phyloP scores from a whole-genome alignment of 192 early-diverging fungal genomes.

The Coemansia sp. region DNA sequence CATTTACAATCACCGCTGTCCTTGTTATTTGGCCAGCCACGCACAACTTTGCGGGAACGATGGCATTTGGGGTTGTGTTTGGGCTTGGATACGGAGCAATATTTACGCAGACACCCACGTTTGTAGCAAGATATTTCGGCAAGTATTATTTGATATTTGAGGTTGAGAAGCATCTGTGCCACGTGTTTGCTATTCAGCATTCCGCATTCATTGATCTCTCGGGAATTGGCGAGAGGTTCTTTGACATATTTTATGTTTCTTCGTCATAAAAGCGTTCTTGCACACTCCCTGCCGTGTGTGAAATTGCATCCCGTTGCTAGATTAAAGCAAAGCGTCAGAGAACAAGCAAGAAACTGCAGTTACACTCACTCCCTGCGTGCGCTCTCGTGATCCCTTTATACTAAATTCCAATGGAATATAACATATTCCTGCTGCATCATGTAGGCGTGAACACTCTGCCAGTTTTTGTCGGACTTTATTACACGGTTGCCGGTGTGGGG shows the following conservation, averaged over 20 bases:
- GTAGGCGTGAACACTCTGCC: constrained; percentile 51
- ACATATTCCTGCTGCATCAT: not conserved
- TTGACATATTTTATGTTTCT: no score
- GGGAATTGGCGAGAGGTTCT: no score
- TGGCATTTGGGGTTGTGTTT: constrained; percentile 55
- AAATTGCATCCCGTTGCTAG: no score
- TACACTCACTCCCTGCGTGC: not conserved
- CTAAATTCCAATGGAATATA: not conserved
- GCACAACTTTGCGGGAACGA: constrained; percentile 36
- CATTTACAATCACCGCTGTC: constrained; percentile 33
- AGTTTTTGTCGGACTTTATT: constrained; percentile 50
- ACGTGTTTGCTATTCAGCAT: no score
- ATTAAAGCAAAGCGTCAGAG: no score
- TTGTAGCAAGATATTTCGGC: constrained; percentile 51
- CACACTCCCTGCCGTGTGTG: no score
- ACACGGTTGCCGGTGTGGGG: constrained; percentile 44
- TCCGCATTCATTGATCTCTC: no score
- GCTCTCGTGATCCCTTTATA: constrained; percentile 7
- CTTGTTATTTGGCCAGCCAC: constrained; percentile 44
- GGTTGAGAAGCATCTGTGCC: no score
- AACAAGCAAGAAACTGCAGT: not conserved
- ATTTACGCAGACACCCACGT: constrained; percentile 51
- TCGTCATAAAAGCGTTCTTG: no score
- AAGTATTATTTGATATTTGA: constrained; percentile 14
- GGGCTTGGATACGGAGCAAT: constrained; percentile 53